A percentile compares a stretch with the other conserved stretches of the same genome.
phyloP scores from a whole-genome alignment of 176 grass and related monocot genomes.

The Olyra latifolia region DNA sequence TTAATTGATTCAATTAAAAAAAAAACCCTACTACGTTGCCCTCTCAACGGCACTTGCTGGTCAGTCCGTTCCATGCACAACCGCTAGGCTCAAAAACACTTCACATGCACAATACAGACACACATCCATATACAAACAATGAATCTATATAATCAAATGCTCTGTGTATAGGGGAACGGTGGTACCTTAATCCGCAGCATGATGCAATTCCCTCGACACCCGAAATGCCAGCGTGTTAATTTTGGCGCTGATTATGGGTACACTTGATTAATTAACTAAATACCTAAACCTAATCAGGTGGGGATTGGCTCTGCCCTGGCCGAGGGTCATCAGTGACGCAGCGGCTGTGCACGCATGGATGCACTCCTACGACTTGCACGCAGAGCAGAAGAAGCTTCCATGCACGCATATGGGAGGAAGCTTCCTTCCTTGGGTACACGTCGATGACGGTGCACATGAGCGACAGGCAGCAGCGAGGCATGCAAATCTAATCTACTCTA shows the following conservation, averaged over 20 bases:
- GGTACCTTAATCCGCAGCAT: constrained; percentile 24
- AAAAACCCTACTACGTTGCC: neutral
- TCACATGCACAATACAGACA: neutral
- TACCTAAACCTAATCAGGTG: neutral
- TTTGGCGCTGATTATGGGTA: neutral
- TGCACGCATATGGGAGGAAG: too few relatives aligned
- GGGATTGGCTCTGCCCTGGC: neutral
- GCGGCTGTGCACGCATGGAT: neutral
- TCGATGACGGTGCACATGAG: constrained; percentile 34
- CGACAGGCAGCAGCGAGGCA: constrained; percentile 30
- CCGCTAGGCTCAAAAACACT: neutral
- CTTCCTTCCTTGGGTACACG: neutral
- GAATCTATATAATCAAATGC: neutral
- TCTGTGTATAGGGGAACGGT: neutral
- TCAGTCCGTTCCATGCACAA: neutral
- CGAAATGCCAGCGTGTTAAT: constrained; percentile 20
- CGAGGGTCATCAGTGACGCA: constrained; percentile 23
- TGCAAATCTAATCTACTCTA: neutral
- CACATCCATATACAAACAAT: neutral
- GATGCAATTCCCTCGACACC: constrained; percentile 21
- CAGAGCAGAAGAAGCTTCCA: constrained; percentile 22
- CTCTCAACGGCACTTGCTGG: constrained; percentile 15
- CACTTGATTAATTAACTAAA: neutral
- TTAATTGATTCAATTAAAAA: too few relatives aligned
- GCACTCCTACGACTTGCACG: too few relatives aligned